These are phyloP conservation scores for Cladosporium halotolerans DNA, from an alignment of 2,329 filamentous ascomycete genomes.

Conservation along the genomic window DNA sequence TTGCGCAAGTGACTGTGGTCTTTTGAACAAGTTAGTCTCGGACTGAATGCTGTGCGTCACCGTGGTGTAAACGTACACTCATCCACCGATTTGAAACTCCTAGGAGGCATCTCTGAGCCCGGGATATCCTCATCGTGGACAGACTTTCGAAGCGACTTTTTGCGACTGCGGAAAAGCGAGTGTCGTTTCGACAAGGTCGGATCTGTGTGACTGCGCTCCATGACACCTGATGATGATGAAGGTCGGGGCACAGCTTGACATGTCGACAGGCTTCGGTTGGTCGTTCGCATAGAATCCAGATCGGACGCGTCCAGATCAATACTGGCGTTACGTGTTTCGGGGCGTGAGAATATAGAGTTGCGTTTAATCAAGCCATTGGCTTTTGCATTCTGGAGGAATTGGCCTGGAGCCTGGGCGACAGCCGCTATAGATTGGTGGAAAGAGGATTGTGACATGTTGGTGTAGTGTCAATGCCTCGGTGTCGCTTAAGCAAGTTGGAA, in stretches of 20 bases:
- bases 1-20: slow-evolving; percentile 33
- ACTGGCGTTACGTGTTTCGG: neutral
- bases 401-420: slow-evolving; percentile 9
- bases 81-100: neutral
- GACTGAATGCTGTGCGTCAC: neutral
- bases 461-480: neutral
- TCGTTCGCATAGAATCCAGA: neutral
- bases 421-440: slow-evolving; percentile 12
- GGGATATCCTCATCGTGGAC: neutral
- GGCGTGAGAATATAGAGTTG: slow-evolving; percentile 11
- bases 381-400: slow-evolving; percentile 10
- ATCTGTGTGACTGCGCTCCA: slow-evolving; percentile 7
- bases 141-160: slow-evolving; percentile 1
- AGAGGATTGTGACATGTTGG: slow-evolving; percentile 4
- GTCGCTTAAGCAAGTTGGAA: neutral
- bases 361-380: slow-evolving; percentile 10
- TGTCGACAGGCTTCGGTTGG: neutral
- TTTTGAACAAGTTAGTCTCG: slow-evolving; percentile 8
- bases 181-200: slow-evolving; percentile 2
- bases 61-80: slow-evolving; percentile 1
- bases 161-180: slow-evolving; percentile 9
- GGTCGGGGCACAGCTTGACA: neutral
- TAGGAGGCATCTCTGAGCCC: neutral
- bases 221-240: neutral
- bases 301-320: slow-evolving; percentile 1